Percentiles rank a stretch among this genome's conserved stretches.
Evolutionary conservation across 306 rosid genomes (phyloP).

Genomic region (Quercus rubra): DNA sequence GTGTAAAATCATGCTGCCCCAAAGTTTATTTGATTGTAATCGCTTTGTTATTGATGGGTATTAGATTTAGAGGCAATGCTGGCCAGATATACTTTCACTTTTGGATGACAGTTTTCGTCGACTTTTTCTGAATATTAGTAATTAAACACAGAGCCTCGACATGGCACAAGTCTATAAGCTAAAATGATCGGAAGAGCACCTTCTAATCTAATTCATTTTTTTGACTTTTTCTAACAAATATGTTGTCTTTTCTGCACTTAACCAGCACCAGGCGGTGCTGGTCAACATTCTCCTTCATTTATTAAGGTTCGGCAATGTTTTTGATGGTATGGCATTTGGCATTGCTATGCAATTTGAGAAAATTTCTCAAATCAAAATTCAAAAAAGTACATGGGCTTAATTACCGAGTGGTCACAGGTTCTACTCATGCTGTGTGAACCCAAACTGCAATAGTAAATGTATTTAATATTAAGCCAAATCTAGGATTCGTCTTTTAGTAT

Average conservation of each 20-base stretch:
- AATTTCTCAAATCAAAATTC: neutral
- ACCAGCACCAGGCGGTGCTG: no score
- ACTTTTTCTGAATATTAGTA: neutral
- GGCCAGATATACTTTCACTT: no score
- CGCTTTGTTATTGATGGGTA: neutral
- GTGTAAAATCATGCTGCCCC: no score
- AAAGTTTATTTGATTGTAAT: neutral
- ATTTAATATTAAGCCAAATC: neutral
- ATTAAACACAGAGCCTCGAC: neutral
- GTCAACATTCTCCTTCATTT: neutral
- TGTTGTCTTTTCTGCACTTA: no score
- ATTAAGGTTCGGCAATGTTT: neutral
- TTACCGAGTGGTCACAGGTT: neutral
- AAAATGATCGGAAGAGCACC: neutral
- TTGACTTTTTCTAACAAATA: no score
- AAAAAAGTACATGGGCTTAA: neutral
- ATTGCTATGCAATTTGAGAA: neutral
- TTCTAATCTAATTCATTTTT: neutral
- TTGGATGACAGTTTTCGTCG: no score
- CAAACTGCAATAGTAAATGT: neutral
- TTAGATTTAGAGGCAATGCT: neutral
- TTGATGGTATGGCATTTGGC: neutral
- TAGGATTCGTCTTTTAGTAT: conserved; percentile 5
- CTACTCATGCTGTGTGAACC: neutral
- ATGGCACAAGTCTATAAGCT: neutral